phyloP scores from a whole-genome alignment of 805 yeast genomes.

The Saccharomycopsis guyanensis region DNA sequence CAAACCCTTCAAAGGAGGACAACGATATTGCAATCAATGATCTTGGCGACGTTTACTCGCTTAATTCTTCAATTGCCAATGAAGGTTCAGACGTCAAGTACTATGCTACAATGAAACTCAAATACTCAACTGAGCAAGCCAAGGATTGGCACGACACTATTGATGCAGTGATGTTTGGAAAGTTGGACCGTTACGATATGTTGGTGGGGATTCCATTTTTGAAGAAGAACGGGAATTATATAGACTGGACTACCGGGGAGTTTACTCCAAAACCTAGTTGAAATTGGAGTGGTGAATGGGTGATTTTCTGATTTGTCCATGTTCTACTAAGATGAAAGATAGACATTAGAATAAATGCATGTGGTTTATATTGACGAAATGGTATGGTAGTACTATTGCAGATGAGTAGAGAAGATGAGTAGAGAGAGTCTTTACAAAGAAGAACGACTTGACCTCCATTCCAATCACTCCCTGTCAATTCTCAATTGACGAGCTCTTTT shows the following conservation, averaged over 20 bases:
- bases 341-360: too few species aligned
- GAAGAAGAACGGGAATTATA: neutral
- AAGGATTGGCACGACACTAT: neutral
- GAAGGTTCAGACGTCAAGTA: neutral
- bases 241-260: conserved; percentile 8
- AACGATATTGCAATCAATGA: conserved; percentile 1
- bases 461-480: too few species aligned
- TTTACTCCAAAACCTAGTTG: too few species aligned
- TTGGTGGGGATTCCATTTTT: neutral
- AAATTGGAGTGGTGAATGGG: too few species aligned
- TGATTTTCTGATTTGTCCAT: too few species aligned
- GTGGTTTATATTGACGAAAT: too few species aligned
- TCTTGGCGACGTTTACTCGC: neutral
- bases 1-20: neutral
- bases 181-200: conserved; percentile 4
- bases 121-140: neutral
- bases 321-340: too few species aligned
- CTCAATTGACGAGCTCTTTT: conserved; percentile 52
- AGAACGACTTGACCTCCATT: too few species aligned
- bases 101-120: neutral
- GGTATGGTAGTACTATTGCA: too few species aligned
- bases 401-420: too few species aligned
- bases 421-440: too few species aligned
- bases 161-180: conserved; percentile 6
- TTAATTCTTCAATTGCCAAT: conserved; percentile 1